Conservation (phyloP, 2,329 filamentous ascomycete species). For the Fusarium fujikuroi region DNA sequence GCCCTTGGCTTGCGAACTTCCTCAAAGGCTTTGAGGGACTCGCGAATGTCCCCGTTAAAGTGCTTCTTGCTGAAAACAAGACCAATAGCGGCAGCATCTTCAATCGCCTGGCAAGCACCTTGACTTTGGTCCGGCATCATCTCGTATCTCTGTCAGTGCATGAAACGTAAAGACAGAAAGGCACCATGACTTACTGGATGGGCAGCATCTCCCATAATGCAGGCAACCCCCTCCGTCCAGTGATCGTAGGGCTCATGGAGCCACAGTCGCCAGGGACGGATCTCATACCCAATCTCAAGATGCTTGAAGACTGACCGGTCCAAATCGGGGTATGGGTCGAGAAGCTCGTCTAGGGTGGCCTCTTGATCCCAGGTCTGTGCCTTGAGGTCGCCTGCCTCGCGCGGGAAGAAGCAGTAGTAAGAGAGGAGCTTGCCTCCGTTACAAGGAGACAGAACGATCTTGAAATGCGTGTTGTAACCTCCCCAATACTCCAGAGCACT, state of each 20-base stretch:
- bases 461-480: not conserved
- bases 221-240: not conserved
- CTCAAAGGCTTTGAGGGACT: not conserved
- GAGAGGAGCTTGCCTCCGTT: not conserved
- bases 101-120: not conserved
- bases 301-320: not conserved
- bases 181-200: not conserved
- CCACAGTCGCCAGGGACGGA: not conserved
- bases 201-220: not conserved
- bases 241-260: not conserved
- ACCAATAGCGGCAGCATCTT: not conserved
- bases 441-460: slow-evolving; percentile 3
- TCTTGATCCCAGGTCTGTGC: not conserved
- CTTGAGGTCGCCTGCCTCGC: not conserved
- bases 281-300: not conserved
- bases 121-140: slow-evolving; percentile 9
- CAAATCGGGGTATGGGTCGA: not conserved
- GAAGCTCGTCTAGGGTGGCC: not conserved
- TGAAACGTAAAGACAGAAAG: not conserved
- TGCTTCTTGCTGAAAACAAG: not conserved
- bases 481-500: not conserved
- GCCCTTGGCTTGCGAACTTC: not conserved
- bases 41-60: not conserved
- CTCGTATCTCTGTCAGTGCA: not conserved
- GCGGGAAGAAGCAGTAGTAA: slow-evolving; percentile 1